Percentiles rank a stretch among this genome's conserved stretches.
Conservation (phyloP, 2,329 filamentous ascomycete species). For the Hypoxylon sp. region DNA sequence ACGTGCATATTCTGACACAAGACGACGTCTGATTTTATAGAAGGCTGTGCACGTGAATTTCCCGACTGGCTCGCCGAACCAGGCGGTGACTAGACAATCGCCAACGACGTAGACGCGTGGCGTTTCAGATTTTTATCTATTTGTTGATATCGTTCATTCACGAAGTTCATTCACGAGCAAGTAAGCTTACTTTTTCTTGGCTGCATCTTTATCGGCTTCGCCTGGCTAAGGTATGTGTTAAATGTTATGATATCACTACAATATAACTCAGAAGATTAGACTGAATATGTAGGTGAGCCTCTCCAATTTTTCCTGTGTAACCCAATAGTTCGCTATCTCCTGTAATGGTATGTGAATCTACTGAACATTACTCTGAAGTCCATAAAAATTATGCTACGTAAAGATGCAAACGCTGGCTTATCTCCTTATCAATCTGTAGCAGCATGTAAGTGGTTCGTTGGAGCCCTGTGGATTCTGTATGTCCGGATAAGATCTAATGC, state of each 20-base stretch:
- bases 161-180: neutral
- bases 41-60: slow-evolving; percentile 21
- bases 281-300: slow-evolving; percentile 17
- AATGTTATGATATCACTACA: slow-evolving; percentile 1
- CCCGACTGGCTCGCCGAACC: slow-evolving; percentile 30
- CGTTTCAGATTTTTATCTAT: slow-evolving; percentile 4
- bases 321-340: neutral
- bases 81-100: slow-evolving; percentile 4
- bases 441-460: neutral
- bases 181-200: slow-evolving; percentile 19
- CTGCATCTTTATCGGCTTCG: neutral
- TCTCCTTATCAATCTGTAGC: neutral
- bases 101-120: slow-evolving; percentile 4
- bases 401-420: neutral
- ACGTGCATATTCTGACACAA: slow-evolving; percentile 8
- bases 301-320: slow-evolving; percentile 5
- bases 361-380: slow-evolving; percentile 13
- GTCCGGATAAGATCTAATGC: neutral
- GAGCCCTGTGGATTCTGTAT: neutral
- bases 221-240: neutral
- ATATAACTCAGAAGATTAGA: slow-evolving; percentile 4
- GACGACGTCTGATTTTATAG: neutral
- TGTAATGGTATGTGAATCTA: neutral
- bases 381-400: slow-evolving; percentile 2
- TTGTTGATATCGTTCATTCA: neutral